These are phyloP conservation scores for Penicillium sclerotiorum DNA, from an alignment of 2,329 filamentous ascomycete genomes.

Conservation along the genomic window DNA sequence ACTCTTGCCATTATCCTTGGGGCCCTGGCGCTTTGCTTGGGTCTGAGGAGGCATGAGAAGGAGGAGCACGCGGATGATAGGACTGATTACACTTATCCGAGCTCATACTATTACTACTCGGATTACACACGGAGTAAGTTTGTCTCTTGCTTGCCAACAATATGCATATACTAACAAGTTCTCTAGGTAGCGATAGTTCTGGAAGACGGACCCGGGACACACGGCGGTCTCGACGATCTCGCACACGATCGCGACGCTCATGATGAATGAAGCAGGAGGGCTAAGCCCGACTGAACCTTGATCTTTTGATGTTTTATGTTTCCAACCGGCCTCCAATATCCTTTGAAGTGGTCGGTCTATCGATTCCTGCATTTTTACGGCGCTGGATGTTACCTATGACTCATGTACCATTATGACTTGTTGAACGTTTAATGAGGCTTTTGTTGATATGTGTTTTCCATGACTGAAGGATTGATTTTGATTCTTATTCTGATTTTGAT, in stretches of 20 bases:
- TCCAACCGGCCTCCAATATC: neutral
- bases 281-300: neutral
- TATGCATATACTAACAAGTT: slow-evolving; percentile 7
- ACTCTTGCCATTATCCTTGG: slow-evolving; percentile 48
- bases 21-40: slow-evolving; percentile 49
- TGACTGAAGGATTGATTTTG: slow-evolving; percentile 9
- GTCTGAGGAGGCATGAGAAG: slow-evolving; percentile 45
- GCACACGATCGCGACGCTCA: slow-evolving; percentile 33
- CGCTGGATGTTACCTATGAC: slow-evolving; percentile 19
- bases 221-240: slow-evolving; percentile 32
- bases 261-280: slow-evolving; percentile 10
- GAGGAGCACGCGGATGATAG: slow-evolving; percentile 42
- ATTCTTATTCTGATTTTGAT: slow-evolving; percentile 6
- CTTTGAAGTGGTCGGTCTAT: slow-evolving; percentile 3
- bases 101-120: slow-evolving; percentile 46
- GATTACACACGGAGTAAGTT: slow-evolving; percentile 47
- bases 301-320: neutral
- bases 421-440: slow-evolving; percentile 2
- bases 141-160: neutral
- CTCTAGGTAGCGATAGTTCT: slow-evolving; percentile 48
- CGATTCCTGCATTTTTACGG: slow-evolving; percentile 22
- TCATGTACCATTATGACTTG: slow-evolving; percentile 27
- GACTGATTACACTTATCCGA: slow-evolving; percentile 42
- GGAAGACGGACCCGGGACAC: slow-evolving; percentile 42
- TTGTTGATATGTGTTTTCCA: slow-evolving; percentile 17